These are phyloP conservation scores for Agrocybe pediades DNA, from an alignment of 768 basidiomycete genomes.

Conservation along the genomic window DNA sequence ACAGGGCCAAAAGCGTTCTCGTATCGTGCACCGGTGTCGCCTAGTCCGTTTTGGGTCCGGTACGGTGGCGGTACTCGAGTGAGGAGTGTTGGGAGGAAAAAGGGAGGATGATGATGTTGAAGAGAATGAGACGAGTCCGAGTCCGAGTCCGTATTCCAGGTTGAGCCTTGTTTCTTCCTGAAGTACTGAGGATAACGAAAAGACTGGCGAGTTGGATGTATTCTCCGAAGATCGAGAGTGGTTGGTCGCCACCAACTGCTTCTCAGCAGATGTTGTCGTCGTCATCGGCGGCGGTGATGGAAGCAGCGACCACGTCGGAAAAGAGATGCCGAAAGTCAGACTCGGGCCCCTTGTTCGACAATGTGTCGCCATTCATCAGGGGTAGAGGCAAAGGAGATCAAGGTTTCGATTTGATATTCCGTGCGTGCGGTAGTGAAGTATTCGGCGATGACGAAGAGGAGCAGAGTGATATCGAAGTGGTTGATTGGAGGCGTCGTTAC, in stretches of 20 bases:
- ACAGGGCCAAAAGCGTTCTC: conserved; percentile 55
- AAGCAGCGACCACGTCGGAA: no score
- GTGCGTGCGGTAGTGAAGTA: conserved; percentile 29
- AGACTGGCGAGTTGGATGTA: no score
- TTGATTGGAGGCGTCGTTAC: conserved; percentile 71
- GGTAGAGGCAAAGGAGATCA: conserved; percentile 27
- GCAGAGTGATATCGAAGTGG: conserved; percentile 53
- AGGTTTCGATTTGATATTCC: conserved; percentile 19
- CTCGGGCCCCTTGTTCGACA: no score
- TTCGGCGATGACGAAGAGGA: conserved; percentile 28
- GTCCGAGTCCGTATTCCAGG: no score
- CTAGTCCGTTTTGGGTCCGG: no score
- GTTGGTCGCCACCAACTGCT: conserved; percentile 22
- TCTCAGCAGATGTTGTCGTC: conserved; percentile 21
- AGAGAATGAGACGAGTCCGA: no score
- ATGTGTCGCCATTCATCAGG: conserved; percentile 25
- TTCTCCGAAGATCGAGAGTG: background rate
- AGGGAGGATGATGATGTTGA: no score
- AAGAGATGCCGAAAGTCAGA: no score
- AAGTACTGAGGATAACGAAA: no score
- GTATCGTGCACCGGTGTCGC: conserved; percentile 59
- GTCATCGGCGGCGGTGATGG: no score
- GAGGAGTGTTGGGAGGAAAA: no score
- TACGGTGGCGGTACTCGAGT: conserved; percentile 61
- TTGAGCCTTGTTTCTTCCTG: no score